Percentiles rank a stretch among this genome's conserved stretches.
Conservation (phyloP, 2,329 filamentous ascomycete species). For the Aspergillus piperis region DNA sequence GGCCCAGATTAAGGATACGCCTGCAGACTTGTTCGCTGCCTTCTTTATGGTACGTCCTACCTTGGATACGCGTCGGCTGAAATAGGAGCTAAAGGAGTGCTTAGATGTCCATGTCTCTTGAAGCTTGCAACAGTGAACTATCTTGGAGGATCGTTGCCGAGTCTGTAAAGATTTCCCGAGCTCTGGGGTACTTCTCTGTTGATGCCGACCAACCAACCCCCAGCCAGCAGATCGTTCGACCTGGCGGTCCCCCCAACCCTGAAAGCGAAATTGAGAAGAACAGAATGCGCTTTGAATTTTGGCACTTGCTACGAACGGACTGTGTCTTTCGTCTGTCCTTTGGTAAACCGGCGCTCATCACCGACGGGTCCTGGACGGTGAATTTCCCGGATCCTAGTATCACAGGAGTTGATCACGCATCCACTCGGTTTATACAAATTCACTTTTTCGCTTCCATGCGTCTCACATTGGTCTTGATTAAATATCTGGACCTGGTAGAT, state of each 20-base stretch:
- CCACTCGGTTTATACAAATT: slow-evolving; percentile 20
- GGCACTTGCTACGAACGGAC: slow-evolving; percentile 22
- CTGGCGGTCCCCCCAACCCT: neutral
- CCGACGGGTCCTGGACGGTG: slow-evolving; percentile 19
- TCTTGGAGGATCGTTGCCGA: slow-evolving; percentile 16
- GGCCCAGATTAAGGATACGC: slow-evolving; percentile 10
- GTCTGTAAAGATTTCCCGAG: slow-evolving; percentile 12
- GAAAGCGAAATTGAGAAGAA: slow-evolving; percentile 15
- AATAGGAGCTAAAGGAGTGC: too few relatives aligned
- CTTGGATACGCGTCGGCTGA: accelerated
- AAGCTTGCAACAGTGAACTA: slow-evolving; percentile 20
- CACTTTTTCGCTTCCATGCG: slow-evolving; percentile 24
- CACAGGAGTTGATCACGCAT: slow-evolving; percentile 16
- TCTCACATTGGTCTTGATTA: slow-evolving; percentile 14
- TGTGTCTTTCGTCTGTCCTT: slow-evolving; percentile 23
- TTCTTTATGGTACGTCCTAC: slow-evolving; percentile 14
- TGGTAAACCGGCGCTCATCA: slow-evolving; percentile 19
- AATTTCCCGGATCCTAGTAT: slow-evolving; percentile 24
- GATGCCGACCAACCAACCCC: slow-evolving; percentile 7
- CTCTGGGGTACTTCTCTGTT: slow-evolving; percentile 21
- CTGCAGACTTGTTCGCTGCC: slow-evolving; percentile 17
- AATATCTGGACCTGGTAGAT: slow-evolving; percentile 15
- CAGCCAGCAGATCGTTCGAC: neutral
- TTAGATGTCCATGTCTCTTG: slow-evolving; percentile 19
- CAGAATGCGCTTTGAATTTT: slow-evolving; percentile 25